Conservation (phyloP, 371 early-diverging fungal species). For the Polyrhizophydium stewartii region DNA sequence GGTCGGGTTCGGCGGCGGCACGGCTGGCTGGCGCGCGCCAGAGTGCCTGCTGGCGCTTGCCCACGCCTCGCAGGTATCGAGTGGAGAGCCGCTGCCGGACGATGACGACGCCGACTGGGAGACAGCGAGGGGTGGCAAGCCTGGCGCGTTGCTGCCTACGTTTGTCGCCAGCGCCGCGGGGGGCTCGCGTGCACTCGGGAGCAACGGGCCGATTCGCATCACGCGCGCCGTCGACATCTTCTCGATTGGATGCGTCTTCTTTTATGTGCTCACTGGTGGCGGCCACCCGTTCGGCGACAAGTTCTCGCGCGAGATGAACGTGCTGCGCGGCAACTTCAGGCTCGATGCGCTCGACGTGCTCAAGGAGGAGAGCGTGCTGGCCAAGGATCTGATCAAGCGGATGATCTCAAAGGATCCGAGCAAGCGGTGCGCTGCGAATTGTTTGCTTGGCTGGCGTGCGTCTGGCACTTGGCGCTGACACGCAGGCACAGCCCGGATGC, state of each 20-base stretch:
- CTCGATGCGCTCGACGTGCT: constrained; percentile 65
- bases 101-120: no score
- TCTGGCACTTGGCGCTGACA: no score
- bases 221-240: constrained; percentile 93
- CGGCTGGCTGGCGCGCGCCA: constrained; percentile 97
- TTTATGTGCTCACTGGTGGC: constrained; percentile 84
- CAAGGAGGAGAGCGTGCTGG: constrained; percentile 72
- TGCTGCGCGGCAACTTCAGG: constrained; percentile 67
- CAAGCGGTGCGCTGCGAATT: constrained; percentile 43
- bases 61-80: no score
- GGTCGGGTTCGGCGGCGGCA: constrained; percentile 52
- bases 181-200: no score
- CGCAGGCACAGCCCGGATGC: constrained; percentile 70
- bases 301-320: constrained; percentile 80
- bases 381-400: constrained; percentile 79
- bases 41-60: constrained; percentile 54
- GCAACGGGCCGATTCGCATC: constrained; percentile 48
- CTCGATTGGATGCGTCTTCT: constrained; percentile 91
- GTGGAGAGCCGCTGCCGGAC: no score
- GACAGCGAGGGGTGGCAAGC: no score
- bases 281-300: constrained; percentile 94
- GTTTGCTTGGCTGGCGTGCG: no score
- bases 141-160: no score
- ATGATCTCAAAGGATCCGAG: constrained; percentile 81
- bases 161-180: no score